Base-by-base conservation (phyloP, 1,284 basidiomycete genomes). In the Tilletia horrida region DNA sequence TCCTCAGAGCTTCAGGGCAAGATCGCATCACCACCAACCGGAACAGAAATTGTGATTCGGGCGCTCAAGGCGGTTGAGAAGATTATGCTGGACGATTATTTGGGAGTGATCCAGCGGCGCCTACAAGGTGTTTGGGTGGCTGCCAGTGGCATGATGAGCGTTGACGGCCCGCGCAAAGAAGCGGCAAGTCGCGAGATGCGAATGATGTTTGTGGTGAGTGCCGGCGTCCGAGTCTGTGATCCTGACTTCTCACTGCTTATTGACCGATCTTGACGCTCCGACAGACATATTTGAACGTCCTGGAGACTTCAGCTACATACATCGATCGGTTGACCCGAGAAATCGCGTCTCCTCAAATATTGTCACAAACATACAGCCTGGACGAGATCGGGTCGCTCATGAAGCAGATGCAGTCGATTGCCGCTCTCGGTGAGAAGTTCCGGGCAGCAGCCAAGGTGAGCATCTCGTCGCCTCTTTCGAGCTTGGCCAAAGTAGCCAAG, bases 141-240 rank as follows among this genome's bases (percentile, higher is more conserved):
- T n/a, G 71, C 76, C 8, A 75, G 75, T 16, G 62, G 67, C 14
- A 67, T 66, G 31, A 70, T 78, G 80, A 64, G 72, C 2, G 79
- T 81, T 2, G 80, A 81, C 43, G 80, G 80, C 0, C 80, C 80
- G 0, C 59, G 80, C 4, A 79, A 79, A 31, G 73, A 75, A 45
- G 75, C 79, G 4, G 80, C 80, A 23, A 76, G 70, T 45, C 68
- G 78, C 13, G 80, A 81, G 68, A 79, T 81, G 70, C 65, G 74
- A 0, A 73, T 72, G 0, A 71, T 71, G 0, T 80, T 81, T 62
- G 72, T 75, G 16, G 74, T 75, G 52, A 45, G 48, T 65, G 25
- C 3, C 43, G 14, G 8, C 27, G 45, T 6, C 8, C 3, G 13
- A 52, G 1, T 42, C 29, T 50, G n/a, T n/a, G 11, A 3, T 52